phyloP scores from a whole-genome alignment of 192 early-diverging fungal species.

The Backusella westeae region DNA sequence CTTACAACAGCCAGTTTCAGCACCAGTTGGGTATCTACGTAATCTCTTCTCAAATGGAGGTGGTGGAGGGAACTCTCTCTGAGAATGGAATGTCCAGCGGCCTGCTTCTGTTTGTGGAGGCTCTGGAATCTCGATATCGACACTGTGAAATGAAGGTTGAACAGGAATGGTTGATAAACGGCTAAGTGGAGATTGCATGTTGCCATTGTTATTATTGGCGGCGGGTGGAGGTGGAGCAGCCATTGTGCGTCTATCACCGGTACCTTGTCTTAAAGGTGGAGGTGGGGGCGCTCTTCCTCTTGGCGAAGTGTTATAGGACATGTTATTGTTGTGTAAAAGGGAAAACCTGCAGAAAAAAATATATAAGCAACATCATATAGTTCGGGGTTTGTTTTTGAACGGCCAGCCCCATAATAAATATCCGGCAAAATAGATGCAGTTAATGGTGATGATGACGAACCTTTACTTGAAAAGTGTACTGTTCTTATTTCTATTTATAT shows the following conservation, averaged over 20 bases:
- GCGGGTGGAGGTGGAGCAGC: constrained; percentile 18
- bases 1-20: constrained; percentile 39
- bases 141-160: constrained; percentile 16
- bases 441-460: no score
- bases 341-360: background rate
- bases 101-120: constrained; percentile 35
- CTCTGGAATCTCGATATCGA: constrained; percentile 30
- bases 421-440: background rate
- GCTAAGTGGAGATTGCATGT: constrained; percentile 14
- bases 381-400: background rate
- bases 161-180: constrained; percentile 26
- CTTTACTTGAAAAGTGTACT: no score
- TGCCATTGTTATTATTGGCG: background rate
- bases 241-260: constrained; percentile 2
- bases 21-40: constrained; percentile 32
- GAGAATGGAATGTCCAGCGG: constrained; percentile 38
- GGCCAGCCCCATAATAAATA: background rate
- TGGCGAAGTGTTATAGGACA: background rate
- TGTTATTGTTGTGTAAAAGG: background rate
- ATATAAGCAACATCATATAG: no score
- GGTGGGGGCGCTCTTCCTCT: constrained; percentile 8
- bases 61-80: constrained; percentile 34
- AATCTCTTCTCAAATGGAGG: constrained; percentile 35
- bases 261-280: background rate
- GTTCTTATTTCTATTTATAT: no score